A percentile compares a stretch with the other conserved stretches of the same genome.
Conservation (phyloP, 2,329 filamentous ascomycete genomes). For the Calonectria multiphialidica region DNA sequence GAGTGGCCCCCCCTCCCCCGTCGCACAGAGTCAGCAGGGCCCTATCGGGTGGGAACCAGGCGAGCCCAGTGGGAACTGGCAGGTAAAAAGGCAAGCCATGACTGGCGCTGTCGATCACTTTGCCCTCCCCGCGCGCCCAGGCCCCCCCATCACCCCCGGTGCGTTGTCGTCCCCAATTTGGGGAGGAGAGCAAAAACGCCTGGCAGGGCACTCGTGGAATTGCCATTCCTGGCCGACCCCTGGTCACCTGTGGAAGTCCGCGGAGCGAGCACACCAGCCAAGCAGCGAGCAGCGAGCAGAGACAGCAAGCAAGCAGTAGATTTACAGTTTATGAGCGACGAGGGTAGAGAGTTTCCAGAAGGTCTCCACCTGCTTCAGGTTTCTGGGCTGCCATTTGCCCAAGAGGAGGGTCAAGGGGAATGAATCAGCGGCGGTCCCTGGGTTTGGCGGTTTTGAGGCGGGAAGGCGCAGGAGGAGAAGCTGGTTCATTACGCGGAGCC, state of each 20-base stretch:
- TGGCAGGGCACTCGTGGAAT: background rate
- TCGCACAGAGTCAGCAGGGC: background rate
- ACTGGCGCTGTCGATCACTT: slow-evolving; percentile 5
- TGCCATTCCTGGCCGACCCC: background rate
- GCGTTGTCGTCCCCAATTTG: background rate
- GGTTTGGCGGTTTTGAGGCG: background rate
- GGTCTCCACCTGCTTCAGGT: background rate
- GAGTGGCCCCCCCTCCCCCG: background rate
- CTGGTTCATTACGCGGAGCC: background rate
- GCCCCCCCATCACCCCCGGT: too few relatives aligned
- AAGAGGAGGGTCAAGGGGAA: background rate
- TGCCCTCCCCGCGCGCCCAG: background rate
- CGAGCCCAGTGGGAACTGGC: too few relatives aligned
- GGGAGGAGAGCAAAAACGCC: background rate
- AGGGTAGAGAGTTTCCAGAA: background rate
- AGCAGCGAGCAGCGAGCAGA: too few relatives aligned
- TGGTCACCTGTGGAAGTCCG: background rate
- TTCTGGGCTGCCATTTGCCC: background rate
- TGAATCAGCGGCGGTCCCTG: background rate
- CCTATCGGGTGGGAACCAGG: background rate
- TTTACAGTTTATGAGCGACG: background rate
- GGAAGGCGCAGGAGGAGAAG: background rate
- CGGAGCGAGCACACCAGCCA: background rate
- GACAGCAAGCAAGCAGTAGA: background rate
- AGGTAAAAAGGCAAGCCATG: background rate